Conservation (phyloP, 352 stramenopile genomes). For the Phytophthora niederhauseri region DNA sequence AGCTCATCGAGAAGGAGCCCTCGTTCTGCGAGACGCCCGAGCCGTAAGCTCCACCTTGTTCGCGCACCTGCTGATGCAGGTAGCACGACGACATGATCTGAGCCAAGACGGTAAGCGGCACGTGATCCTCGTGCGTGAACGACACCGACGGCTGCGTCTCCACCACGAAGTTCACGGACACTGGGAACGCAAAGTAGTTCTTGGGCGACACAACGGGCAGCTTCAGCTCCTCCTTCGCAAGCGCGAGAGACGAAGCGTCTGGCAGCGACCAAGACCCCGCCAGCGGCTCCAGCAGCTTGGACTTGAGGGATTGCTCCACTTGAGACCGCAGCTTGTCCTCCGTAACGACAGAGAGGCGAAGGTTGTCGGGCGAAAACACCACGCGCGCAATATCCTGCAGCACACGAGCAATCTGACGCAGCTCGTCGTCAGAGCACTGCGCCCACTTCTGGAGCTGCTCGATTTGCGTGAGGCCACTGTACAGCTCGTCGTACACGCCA, state of each 20-base stretch:
- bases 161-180: constrained; percentile 87
- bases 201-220: constrained; percentile 40
- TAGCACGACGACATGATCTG: constrained; percentile 89
- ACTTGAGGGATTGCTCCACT: constrained; percentile 53
- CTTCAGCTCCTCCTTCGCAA: constrained; percentile 29
- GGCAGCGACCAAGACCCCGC: constrained; percentile 17
- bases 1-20: constrained; percentile 82
- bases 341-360: constrained; percentile 75
- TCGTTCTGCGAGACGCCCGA: constrained; percentile 73
- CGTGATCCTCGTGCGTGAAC: constrained; percentile 77
- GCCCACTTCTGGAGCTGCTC: constrained; percentile 78
- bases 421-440: constrained; percentile 69
- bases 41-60: constrained; percentile 83
- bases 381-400: constrained; percentile 64
- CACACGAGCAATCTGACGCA: constrained; percentile 54
- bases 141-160: constrained; percentile 75
- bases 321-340: constrained; percentile 67
- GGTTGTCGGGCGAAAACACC: constrained; percentile 60
- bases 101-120: constrained; percentile 72
- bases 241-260: constrained; percentile 25
- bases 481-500: constrained; percentile 76
- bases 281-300: constrained; percentile 55
- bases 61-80: constrained; percentile 81
- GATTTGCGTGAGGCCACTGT: constrained; percentile 75
- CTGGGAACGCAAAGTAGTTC: constrained; percentile 76